Percentiles rank a stretch among this genome's conserved stretches.
phyloP scores from a whole-genome alignment of 202 grass and related monocot genomes.

The Setaria viridis region DNA sequence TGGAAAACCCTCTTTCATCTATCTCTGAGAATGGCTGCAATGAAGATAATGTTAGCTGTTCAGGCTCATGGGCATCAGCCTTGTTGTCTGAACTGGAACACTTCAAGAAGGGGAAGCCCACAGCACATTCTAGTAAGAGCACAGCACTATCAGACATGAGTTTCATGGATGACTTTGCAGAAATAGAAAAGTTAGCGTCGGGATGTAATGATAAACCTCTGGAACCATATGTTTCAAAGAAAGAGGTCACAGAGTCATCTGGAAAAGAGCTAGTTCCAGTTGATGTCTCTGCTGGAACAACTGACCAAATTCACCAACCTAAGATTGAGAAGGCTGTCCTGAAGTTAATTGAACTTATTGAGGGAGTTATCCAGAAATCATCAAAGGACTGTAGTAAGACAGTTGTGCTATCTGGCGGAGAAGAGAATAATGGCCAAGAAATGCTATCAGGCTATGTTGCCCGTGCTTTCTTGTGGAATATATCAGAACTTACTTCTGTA shows the following conservation, averaged over 20 bases:
- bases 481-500: constrained; percentile 67
- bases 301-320: constrained; percentile 31
- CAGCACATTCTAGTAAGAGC: constrained; percentile 75
- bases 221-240: constrained; percentile 45
- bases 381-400: constrained; percentile 53
- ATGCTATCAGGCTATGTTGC: constrained; percentile 68
- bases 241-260: constrained; percentile 47
- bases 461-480: constrained; percentile 87
- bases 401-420: constrained; percentile 33
- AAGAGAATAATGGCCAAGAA: constrained; percentile 12
- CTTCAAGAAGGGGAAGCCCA: constrained; percentile 75
- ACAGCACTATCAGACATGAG: constrained; percentile 82
- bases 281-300: constrained; percentile 47
- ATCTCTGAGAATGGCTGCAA: constrained; percentile 57
- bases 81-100: constrained; percentile 94
- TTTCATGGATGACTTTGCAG: constrained; percentile 98
- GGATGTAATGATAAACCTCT: constrained; percentile 46
- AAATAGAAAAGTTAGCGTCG: constrained; percentile 85
- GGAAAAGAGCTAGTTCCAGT: constrained; percentile 58
- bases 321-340: constrained; percentile 58
- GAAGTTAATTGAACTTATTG: constrained; percentile 80
- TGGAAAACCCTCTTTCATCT: constrained; percentile 64
- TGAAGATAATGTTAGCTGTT: constrained; percentile 80
- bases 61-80: constrained; percentile 82
- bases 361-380: constrained; percentile 78